These are phyloP conservation scores for Nakaseomyces bracarensis DNA, from an alignment of 1,139 yeast genomes.

Conservation along the genomic window DNA sequence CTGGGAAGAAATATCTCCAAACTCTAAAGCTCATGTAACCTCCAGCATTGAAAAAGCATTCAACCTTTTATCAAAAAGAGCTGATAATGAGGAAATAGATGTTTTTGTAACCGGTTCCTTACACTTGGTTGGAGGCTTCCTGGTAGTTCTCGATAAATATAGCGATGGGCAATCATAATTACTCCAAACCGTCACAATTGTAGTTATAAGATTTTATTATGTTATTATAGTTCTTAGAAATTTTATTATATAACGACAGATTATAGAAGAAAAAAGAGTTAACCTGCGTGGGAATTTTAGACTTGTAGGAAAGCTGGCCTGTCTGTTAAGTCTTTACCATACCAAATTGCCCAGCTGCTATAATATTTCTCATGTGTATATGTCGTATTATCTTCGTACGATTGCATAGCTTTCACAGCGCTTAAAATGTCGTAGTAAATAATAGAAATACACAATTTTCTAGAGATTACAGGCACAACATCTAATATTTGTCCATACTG, in stretches of 20 bases:
- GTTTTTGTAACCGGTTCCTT: slow-evolving; percentile 92
- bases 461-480: slow-evolving; percentile 57
- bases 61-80: slow-evolving; percentile 37
- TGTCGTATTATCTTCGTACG: slow-evolving; percentile 33
- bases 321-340: slow-evolving; percentile 63
- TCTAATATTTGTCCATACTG: slow-evolving; percentile 57
- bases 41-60: slow-evolving; percentile 72
- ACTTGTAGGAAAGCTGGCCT: slow-evolving; percentile 29
- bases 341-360: slow-evolving; percentile 55
- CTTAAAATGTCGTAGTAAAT: slow-evolving; percentile 54
- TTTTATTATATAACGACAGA: slow-evolving; percentile 11
- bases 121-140: slow-evolving; percentile 87
- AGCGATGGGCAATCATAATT: background rate
- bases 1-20: slow-evolving; percentile 54
- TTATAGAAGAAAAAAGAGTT: slow-evolving; percentile 30
- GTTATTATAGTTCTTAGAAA: slow-evolving; percentile 1
- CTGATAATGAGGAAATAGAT: slow-evolving; percentile 40
- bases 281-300: background rate
- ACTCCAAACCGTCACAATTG: background rate
- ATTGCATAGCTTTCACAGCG: slow-evolving; percentile 56
- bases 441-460: slow-evolving; percentile 53
- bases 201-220: slow-evolving; percentile 5
- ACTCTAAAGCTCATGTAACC: slow-evolving; percentile 45
- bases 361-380: slow-evolving; percentile 40
- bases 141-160: slow-evolving; percentile 63